Evolutionary conservation across 495 filamentous ascomycete genomes (phyloP).

Genomic region (Penicillium lagena): DNA sequence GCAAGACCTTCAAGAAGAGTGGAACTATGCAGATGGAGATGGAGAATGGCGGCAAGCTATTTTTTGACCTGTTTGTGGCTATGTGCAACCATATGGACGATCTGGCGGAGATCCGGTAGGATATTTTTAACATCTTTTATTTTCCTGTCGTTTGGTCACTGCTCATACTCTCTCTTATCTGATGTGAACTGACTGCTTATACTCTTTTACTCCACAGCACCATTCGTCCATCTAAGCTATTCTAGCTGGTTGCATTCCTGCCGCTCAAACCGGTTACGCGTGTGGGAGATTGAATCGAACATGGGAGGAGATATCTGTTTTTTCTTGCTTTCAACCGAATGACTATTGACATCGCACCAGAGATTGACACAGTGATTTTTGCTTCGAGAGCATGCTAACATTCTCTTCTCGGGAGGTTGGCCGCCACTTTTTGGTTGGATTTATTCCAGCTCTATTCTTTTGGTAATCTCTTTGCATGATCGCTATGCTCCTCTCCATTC

Average conservation of each 20-base stretch:
- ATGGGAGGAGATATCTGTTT: constrained; percentile 1
- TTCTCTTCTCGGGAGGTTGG: constrained; percentile 42
- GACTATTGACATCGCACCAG: constrained; percentile 6
- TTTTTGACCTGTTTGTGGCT: constrained; percentile 95
- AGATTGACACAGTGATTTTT: constrained; percentile 4
- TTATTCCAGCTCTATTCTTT: constrained; percentile 16
- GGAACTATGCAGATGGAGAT: constrained; percentile 98
- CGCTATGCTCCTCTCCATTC: constrained; percentile 4
- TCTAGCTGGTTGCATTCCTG: constrained; percentile 23
- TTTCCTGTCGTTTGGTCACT: constrained; percentile 10
- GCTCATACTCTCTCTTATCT: constrained; percentile 6
- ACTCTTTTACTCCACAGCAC: constrained; percentile 14
- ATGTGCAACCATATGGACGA: constrained; percentile 97
- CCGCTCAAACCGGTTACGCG: constrained; percentile 16
- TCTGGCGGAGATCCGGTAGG: constrained; percentile 56
- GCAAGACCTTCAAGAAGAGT: constrained; percentile 91
- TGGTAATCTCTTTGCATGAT: constrained; percentile 11
- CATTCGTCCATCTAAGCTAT: constrained; percentile 34
- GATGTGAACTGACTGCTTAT: constrained; percentile 9
- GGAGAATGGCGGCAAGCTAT: constrained; percentile 83
- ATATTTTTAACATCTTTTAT: constrained; percentile 3
- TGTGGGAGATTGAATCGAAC: constrained; percentile 18
- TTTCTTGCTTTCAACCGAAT: constrained; percentile 28
- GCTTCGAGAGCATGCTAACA: constrained; percentile 21
- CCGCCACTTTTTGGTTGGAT: constrained; percentile 29